Conservation (phyloP, 257 asterid species). For the Fraxinus pennsylvanica region DNA sequence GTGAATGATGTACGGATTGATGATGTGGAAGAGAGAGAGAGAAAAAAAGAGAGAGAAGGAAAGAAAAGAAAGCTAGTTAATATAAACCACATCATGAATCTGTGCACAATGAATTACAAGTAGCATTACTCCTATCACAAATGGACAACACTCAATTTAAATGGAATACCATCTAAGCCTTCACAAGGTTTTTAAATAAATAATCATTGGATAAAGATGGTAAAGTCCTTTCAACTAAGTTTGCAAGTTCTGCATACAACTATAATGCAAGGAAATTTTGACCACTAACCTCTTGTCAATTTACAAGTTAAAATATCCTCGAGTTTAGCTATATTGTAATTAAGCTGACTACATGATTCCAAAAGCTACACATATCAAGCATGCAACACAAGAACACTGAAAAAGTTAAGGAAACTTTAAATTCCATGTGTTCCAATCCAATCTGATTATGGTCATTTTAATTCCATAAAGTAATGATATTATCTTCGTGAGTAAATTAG, state of each 20-base stretch:
- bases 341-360: neutral
- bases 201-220: neutral
- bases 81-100: too few relatives aligned
- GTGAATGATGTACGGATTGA: too few relatives aligned
- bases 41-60: too few relatives aligned
- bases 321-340: neutral
- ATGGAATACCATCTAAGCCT: neutral
- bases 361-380: neutral
- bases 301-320: neutral
- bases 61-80: too few relatives aligned
- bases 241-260: neutral
- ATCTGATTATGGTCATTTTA: neutral
- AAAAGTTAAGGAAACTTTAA: neutral
- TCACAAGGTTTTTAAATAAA: too few relatives aligned
- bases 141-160: neutral
- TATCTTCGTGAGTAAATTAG: too few relatives aligned
- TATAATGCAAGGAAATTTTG: neutral
- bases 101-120: too few relatives aligned
- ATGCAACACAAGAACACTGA: neutral
- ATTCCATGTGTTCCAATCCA: neutral
- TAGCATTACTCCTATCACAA: too few relatives aligned
- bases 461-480: neutral
- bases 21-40: too few relatives aligned
- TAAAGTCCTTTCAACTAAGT: neutral
- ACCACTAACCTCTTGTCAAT: neutral